phyloP scores from a whole-genome alignment of 2,329 filamentous ascomycete genomes.

The Neophaeococcomyces mojaviensis region DNA sequence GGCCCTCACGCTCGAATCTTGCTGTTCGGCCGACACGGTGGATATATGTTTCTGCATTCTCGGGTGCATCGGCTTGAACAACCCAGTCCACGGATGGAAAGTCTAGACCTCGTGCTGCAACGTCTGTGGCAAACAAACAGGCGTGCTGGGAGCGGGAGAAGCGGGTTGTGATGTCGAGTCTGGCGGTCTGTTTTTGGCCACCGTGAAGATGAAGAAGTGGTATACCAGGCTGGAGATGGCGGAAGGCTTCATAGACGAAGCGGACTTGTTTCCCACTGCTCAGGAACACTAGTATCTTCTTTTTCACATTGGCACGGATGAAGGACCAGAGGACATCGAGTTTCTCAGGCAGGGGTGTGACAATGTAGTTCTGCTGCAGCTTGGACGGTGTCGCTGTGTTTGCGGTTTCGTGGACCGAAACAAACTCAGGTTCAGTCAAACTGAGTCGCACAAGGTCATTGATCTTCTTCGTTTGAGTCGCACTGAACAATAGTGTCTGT shows the following conservation, averaged over 20 bases:
- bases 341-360: slow-evolving; percentile 80
- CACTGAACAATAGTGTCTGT: slow-evolving; percentile 91
- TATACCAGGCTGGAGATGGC: slow-evolving; percentile 89
- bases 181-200: slow-evolving; percentile 81
- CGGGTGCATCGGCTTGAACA: slow-evolving; percentile 94
- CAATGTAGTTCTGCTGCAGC: slow-evolving; percentile 83
- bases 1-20: slow-evolving; percentile 80
- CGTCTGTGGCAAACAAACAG: slow-evolving; percentile 91
- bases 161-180: slow-evolving; percentile 76
- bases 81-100: slow-evolving; percentile 98
- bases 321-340: slow-evolving; percentile 90
- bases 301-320: slow-evolving; percentile 80
- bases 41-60: slow-evolving; percentile 96
- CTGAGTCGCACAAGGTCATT: slow-evolving; percentile 85
- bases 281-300: slow-evolving; percentile 91
- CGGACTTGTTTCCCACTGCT: slow-evolving; percentile 94
- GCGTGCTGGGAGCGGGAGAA: slow-evolving; percentile 75
- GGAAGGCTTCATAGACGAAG: slow-evolving; percentile 88
- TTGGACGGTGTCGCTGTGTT: slow-evolving; percentile 70
- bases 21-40: slow-evolving; percentile 91
- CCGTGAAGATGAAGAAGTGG: slow-evolving; percentile 88
- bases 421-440: slow-evolving; percentile 84
- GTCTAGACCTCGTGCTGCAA: slow-evolving; percentile 87
- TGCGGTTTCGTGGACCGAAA: slow-evolving; percentile 83
- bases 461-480: slow-evolving; percentile 90